These are phyloP conservation scores for Neofusicoccum cordaticola DNA, from an alignment of 2,329 filamentous ascomycete species.

Conservation along the genomic window DNA sequence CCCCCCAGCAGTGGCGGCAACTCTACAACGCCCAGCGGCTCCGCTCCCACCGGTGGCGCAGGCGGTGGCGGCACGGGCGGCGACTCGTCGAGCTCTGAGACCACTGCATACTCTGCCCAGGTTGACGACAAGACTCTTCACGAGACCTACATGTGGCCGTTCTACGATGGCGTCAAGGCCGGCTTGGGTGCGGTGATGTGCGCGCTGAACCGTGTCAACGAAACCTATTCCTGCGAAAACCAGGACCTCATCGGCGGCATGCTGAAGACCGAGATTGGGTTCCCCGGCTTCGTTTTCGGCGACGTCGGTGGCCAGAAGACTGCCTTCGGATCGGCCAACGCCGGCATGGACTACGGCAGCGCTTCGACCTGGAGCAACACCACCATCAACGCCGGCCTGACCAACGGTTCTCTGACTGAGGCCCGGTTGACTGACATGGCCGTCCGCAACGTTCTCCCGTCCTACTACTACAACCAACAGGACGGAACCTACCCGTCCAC, in stretches of 20 bases:
- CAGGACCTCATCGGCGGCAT: slow-evolving; percentile 44
- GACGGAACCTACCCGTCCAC: slow-evolving; percentile 40
- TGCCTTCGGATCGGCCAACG: slow-evolving; percentile 27
- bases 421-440: slow-evolving; percentile 48
- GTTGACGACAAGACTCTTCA: slow-evolving; percentile 69
- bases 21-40: background rate
- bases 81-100: background rate
- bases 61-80: slow-evolving; percentile 53
- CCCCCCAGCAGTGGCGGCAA: background rate
- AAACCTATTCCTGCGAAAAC: slow-evolving; percentile 45
- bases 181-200: slow-evolving; percentile 78
- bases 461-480: slow-evolving; percentile 45
- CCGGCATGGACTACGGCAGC: slow-evolving; percentile 25
- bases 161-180: slow-evolving; percentile 69
- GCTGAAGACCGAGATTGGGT: slow-evolving; percentile 49
- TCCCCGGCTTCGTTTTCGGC: slow-evolving; percentile 28
- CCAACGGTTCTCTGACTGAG: slow-evolving; percentile 42
- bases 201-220: slow-evolving; percentile 56
- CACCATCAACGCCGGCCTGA: slow-evolving; percentile 38
- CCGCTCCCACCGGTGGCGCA: slow-evolving; percentile 39
- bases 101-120: slow-evolving; percentile 70
- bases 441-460: slow-evolving; percentile 45
- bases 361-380: slow-evolving; percentile 3
- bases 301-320: slow-evolving; percentile 30
- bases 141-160: slow-evolving; percentile 78